Conservation (phyloP, 2,329 filamentous ascomycete genomes). For the Sarocladium strictum region DNA sequence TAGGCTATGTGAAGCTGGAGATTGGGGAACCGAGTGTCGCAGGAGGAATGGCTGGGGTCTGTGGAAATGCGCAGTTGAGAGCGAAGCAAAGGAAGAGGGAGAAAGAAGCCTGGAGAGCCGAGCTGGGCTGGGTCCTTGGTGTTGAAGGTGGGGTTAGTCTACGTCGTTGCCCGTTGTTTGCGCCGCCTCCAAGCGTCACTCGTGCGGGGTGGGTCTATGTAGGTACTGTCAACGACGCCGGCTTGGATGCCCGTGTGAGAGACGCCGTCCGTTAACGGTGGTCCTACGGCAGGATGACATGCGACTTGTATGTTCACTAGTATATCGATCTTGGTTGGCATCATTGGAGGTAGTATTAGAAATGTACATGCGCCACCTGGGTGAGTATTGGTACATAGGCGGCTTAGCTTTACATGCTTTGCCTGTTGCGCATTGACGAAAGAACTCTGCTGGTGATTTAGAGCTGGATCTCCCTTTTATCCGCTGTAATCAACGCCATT, state of each 20-base stretch:
- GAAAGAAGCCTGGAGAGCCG: not conserved
- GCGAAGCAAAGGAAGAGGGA: not conserved
- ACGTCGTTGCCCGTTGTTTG: not conserved
- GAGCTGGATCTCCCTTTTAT: too few relatives aligned
- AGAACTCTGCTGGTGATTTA: too few relatives aligned
- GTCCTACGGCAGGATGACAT: not conserved
- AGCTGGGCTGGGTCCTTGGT: not conserved
- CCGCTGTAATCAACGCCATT: too few relatives aligned
- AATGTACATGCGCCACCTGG: not conserved
- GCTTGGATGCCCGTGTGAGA: not conserved
- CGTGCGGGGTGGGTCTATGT: not conserved
- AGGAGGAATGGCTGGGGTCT: not conserved
- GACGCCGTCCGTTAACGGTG: not conserved
- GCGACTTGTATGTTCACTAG: not conserved
- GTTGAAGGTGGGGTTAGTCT: constrained; percentile 10
- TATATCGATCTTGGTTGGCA: not conserved
- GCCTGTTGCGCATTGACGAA: too few relatives aligned
- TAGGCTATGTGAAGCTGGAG: not conserved
- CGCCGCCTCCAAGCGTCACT: not conserved
- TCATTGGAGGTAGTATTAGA: not conserved
- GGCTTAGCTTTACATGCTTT: too few relatives aligned
- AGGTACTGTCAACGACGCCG: too few relatives aligned
- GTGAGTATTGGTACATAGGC: not conserved
- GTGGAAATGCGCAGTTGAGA: not conserved
- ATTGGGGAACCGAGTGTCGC: not conserved